These are phyloP conservation scores for Agarophyton chilense DNA, from an alignment of 23 red algal genomes.

Conservation along the genomic window DNA sequence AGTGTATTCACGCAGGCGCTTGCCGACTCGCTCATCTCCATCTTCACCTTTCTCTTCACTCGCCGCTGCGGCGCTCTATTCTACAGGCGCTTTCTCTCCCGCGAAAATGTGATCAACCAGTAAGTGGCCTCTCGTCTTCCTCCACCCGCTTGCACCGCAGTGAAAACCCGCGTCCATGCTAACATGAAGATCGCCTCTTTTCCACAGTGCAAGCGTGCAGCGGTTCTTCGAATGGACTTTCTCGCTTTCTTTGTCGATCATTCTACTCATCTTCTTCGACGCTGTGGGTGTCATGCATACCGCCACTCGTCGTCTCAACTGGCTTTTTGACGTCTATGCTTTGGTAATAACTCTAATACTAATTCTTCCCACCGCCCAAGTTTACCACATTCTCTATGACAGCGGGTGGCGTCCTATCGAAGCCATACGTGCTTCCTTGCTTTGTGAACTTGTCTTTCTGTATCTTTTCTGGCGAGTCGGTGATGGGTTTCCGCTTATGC, in stretches of 20 bases:
- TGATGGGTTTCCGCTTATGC: constrained; percentile 54
- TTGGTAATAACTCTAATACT: constrained; percentile 68
- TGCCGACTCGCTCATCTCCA: constrained; percentile 53
- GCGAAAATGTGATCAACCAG: constrained; percentile 66
- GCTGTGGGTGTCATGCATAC: constrained; percentile 63
- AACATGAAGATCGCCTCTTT: constrained; percentile 15
- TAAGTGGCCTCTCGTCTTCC: neutral
- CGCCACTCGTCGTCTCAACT: constrained; percentile 69
- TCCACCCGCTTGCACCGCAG: neutral
- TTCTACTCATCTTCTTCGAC: constrained; percentile 80
- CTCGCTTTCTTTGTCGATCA: constrained; percentile 63
- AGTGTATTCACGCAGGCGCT: constrained; percentile 38
- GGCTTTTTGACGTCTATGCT: constrained; percentile 63
- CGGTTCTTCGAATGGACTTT: constrained; percentile 77
- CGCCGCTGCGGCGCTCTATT: constrained; percentile 56
- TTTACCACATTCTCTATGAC: constrained; percentile 74
- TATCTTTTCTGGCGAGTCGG: constrained; percentile 65
- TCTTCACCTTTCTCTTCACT: constrained; percentile 44
- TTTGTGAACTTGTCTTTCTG: constrained; percentile 59
- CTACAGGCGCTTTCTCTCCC: constrained; percentile 67
- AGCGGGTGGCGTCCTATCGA: constrained; percentile 10
- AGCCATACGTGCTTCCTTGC: constrained; percentile 39
- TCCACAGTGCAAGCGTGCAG: constrained; percentile 57
- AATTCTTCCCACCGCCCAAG: constrained; percentile 67
- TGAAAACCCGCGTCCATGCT: neutral